phyloP scores from a whole-genome alignment of 2,329 filamentous ascomycete species.

The Harringtonia aguacate region DNA sequence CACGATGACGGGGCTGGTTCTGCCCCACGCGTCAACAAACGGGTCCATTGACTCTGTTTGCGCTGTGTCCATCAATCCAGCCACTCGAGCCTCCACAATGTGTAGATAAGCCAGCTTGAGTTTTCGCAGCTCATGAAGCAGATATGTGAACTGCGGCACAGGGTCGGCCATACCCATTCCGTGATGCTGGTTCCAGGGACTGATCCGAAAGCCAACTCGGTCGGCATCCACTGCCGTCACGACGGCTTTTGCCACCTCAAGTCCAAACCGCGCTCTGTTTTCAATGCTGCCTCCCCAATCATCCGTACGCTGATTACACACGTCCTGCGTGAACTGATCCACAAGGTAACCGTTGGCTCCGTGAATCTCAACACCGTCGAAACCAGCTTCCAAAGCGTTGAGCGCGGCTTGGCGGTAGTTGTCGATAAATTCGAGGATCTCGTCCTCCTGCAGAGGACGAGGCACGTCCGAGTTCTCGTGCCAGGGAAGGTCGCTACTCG shows the following conservation, averaged over 20 bases:
- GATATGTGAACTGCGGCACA: constrained; percentile 42
- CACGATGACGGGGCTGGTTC: constrained; percentile 17
- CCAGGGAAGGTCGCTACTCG: too few relatives aligned
- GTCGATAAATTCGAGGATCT: constrained; percentile 23
- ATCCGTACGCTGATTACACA: constrained; percentile 42
- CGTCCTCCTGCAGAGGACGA: too few relatives aligned
- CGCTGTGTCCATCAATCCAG: too few relatives aligned
- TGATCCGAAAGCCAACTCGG: too few relatives aligned
- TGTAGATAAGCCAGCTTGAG: constrained; percentile 43
- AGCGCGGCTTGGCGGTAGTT: constrained; percentile 22
- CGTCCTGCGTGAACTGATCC: constrained; percentile 45
- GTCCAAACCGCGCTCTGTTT: constrained; percentile 38
- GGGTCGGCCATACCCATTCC: too few relatives aligned
- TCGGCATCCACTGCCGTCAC: too few relatives aligned
- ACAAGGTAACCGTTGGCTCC: constrained; percentile 30
- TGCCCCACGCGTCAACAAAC: constrained; percentile 18
- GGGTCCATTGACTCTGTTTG: constrained; percentile 16
- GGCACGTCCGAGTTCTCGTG: too few relatives aligned
- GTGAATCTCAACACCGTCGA: constrained; percentile 32
- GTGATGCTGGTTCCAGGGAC: too few relatives aligned
- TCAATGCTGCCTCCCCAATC: constrained; percentile 43
- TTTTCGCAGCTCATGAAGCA: constrained; percentile 35
- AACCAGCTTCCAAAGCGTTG: constrained; percentile 42
- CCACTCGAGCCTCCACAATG: constrained; percentile 40
- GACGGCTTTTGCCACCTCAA: constrained; percentile 42